Base-by-base conservation (phyloP, 164 flowering plant genomes). In the Liriodendron chinense region DNA sequence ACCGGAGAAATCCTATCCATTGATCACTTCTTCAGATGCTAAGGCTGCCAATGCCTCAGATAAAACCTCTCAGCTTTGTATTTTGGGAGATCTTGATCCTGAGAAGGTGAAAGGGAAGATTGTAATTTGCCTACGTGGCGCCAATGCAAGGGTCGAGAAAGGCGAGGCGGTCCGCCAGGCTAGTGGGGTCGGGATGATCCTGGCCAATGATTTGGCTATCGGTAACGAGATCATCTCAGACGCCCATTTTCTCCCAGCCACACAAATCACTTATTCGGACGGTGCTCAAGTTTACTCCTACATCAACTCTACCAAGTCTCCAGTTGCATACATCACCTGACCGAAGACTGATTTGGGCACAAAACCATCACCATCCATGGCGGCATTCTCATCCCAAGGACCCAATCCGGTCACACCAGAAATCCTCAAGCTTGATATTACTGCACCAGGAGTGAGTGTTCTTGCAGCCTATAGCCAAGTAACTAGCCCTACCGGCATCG, bases 181-280 rank as follows among this genome's bases (percentile, higher is more conserved):
- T 2, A 92, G 94, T 9, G 94, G 85, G 2, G 86, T 64, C 24
- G 94, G 88, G 9, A 87, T 89, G 88, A 84, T 90, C 53, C 84
- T 90, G 0, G 73, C 79, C 78, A 89, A 87, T 49, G 87, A 84
- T 14, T 18, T 14, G 25, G 2, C 9, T 13, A 67, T 56, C 20
- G 93, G 90, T 13, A 72, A 80, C 63, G 83, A 78, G 2, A 13
- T 86, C 10, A 59, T 76, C 0, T 75, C 89, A 1, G 92, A 88
- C 22, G 72, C 82, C 43, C 89, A 88, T 67, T 21, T 85, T 10
- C 84, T 88, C 28, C 90, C 95, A 8, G 86, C 91, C 7, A 57
- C 84, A 1, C 89, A 86, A 1, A 48, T 91, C 71, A 80, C 59
- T 22, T 85, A 80, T 53, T n/a, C 4, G 0, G 90, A 85, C 66